A percentile compares a stretch with the other conserved stretches of the same genome.
Conservation (phyloP, 805 yeast genomes). For the Blastobotrys parvus region DNA sequence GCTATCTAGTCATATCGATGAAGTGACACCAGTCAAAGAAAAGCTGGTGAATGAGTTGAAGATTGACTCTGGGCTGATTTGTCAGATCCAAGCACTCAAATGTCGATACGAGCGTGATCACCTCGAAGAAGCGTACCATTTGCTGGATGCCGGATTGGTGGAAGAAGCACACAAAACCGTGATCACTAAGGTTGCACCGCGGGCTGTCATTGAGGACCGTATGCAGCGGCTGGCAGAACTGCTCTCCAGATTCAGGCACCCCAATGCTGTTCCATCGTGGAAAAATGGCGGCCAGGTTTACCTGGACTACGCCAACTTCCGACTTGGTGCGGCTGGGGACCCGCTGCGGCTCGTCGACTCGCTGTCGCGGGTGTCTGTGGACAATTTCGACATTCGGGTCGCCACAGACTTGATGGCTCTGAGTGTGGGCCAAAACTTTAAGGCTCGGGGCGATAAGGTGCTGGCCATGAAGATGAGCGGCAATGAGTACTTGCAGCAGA, state of each 20-base stretch:
- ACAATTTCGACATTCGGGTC: constrained; percentile 13
- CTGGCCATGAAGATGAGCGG: constrained; percentile 16
- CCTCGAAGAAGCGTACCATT: constrained; percentile 51
- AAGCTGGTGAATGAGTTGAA: constrained; percentile 8
- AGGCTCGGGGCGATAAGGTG: constrained; percentile 8
- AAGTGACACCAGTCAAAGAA: constrained; percentile 4
- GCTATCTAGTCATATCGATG: constrained; percentile 19
- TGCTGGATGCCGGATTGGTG: constrained; percentile 52
- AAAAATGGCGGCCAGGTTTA: constrained; percentile 31
- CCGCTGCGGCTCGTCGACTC: constrained; percentile 7
- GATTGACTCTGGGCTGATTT: constrained; percentile 41
- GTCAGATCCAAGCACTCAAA: constrained; percentile 53
- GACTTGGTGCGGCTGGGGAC: constrained; percentile 4
- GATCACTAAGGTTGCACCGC: constrained; percentile 60
- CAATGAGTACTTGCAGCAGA: constrained; percentile 11
- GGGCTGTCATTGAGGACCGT: constrained; percentile 46
- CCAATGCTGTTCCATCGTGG: constrained; percentile 23
- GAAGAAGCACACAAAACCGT: constrained; percentile 57
- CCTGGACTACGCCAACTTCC: constrained; percentile 18
- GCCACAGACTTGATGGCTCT: constrained; percentile 23
- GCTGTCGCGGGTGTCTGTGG: constrained; percentile 7
- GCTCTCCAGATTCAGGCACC: constrained; percentile 18
- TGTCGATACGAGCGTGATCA: constrained; percentile 43
- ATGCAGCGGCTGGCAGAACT: constrained; percentile 17
- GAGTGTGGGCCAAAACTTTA: constrained; percentile 18